Evolutionary conservation across 2,329 filamentous ascomycete genomes (phyloP).

Genomic region (Lasiodiplodia gonubiensis): DNA sequence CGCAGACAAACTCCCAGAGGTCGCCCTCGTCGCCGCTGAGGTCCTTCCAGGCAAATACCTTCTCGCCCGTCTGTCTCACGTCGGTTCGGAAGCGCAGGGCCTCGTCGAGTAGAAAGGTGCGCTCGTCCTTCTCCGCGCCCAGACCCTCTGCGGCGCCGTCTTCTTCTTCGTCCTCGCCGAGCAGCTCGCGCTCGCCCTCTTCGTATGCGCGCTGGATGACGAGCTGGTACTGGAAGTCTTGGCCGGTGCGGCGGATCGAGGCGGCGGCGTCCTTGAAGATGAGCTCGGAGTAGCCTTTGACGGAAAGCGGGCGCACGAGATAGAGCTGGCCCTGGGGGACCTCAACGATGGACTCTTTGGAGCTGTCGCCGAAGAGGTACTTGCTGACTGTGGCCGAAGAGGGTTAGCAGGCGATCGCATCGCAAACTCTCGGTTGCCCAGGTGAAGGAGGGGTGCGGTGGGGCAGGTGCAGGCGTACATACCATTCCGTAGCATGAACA

Average conservation of each 20-base stretch:
- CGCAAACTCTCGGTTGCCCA: constrained; percentile 26
- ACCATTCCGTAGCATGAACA: constrained; percentile 51
- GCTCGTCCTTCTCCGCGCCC: constrained; percentile 87
- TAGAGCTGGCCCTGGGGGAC: constrained; percentile 96
- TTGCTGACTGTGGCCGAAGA: constrained; percentile 72
- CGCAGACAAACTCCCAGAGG: constrained; percentile 98
- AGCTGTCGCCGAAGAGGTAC: constrained; percentile 85
- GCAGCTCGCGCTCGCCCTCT: constrained; percentile 90
- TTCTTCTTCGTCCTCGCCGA: constrained; percentile 87
- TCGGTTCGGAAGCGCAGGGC: constrained; percentile 85
- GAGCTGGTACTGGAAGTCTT: constrained; percentile 96
- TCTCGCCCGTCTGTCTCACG: constrained; percentile 77
- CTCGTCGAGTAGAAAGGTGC: constrained; percentile 95
- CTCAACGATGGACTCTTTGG: constrained; percentile 92
- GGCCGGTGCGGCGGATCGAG: constrained; percentile 87
- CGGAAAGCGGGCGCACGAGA: constrained; percentile 90
- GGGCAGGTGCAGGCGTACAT: constrained; percentile 39
- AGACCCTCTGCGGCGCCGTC: constrained; percentile 79
- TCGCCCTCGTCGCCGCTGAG: constrained; percentile 92
- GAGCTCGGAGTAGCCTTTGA: constrained; percentile 97
- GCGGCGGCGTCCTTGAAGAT: constrained; percentile 98
- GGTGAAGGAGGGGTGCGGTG: constrained; percentile 25
- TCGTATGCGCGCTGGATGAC: constrained; percentile 96
- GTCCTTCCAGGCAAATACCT: constrained; percentile 92
- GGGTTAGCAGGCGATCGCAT: constrained; percentile 26